A percentile compares a stretch with the other conserved stretches of the same genome.
Evolutionary conservation across 2,329 filamentous ascomycete species (phyloP).

Genomic region (Saccharata proteae): DNA sequence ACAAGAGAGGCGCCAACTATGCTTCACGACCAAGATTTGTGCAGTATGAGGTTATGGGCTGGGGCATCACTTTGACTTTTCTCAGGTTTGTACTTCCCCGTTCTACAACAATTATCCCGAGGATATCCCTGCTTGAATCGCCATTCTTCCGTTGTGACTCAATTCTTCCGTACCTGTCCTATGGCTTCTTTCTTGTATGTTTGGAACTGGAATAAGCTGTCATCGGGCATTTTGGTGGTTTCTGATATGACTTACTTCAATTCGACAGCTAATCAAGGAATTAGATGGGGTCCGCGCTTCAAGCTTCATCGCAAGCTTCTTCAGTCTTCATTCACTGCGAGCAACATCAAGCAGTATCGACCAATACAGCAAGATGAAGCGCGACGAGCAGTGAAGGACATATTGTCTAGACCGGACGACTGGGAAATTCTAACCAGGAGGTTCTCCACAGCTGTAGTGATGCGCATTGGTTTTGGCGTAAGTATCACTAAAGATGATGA

Average conservation of each 20-base stretch:
- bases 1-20: slow-evolving; percentile 35
- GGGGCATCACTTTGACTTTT: slow-evolving; percentile 36
- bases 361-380: slow-evolving; percentile 25
- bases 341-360: too few species aligned
- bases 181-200: too few species aligned
- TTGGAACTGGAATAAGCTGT: too few species aligned
- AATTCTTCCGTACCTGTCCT: too few species aligned
- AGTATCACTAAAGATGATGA: slow-evolving; percentile 25
- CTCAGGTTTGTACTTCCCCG: slow-evolving; percentile 16
- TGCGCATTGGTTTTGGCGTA: slow-evolving; percentile 35
- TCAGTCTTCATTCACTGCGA: too few species aligned
- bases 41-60: slow-evolving; percentile 27
- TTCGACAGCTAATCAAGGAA: too few species aligned
- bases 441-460: slow-evolving; percentile 30
- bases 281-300: too few species aligned
- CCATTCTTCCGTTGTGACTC: too few species aligned
- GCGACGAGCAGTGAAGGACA: slow-evolving; percentile 17
- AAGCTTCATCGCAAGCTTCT: too few species aligned
- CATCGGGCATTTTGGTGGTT: too few species aligned
- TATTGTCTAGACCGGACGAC: slow-evolving; percentile 19
- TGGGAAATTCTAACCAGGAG: slow-evolving; percentile 29
- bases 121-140: slow-evolving; percentile 31
- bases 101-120: slow-evolving; percentile 17
- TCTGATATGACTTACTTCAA: too few species aligned
- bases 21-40: slow-evolving; percentile 35